Conservation (phyloP, 2,329 filamentous ascomycete species). For the Penicillium sp. region DNA sequence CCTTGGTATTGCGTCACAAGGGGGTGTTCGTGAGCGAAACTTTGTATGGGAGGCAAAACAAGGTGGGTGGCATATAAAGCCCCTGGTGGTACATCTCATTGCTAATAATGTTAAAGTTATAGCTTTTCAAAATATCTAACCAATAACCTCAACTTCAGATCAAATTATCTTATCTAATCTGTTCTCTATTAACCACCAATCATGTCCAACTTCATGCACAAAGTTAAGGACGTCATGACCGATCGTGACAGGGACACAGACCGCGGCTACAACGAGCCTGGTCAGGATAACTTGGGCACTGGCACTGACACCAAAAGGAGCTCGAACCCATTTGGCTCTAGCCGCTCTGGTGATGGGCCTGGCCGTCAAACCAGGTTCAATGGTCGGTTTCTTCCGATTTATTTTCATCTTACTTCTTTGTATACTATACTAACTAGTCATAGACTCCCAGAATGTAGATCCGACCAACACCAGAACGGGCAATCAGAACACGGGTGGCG, state of each 20-base stretch:
- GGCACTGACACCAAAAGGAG: neutral
- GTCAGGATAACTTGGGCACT: neutral
- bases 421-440: neutral
- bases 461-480: neutral
- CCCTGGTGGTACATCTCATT: neutral
- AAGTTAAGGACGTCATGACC: conserved; percentile 16
- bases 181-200: neutral
- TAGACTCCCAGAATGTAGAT: neutral
- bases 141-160: neutral
- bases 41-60: neutral
- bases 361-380: neutral
- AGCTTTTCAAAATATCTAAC: neutral
- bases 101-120: no score
- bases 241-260: neutral
- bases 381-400: neutral
- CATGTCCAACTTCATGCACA: conserved; percentile 20
- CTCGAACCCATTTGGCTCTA: neutral
- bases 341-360: neutral
- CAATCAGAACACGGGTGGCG: neutral
- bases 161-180: neutral
- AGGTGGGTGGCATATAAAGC: neutral
- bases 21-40: neutral
- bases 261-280: neutral
- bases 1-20: neutral
- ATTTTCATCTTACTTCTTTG: neutral